phyloP scores from a whole-genome alignment of 2,329 filamentous ascomycete species.

The Aspergillus ibericus region DNA sequence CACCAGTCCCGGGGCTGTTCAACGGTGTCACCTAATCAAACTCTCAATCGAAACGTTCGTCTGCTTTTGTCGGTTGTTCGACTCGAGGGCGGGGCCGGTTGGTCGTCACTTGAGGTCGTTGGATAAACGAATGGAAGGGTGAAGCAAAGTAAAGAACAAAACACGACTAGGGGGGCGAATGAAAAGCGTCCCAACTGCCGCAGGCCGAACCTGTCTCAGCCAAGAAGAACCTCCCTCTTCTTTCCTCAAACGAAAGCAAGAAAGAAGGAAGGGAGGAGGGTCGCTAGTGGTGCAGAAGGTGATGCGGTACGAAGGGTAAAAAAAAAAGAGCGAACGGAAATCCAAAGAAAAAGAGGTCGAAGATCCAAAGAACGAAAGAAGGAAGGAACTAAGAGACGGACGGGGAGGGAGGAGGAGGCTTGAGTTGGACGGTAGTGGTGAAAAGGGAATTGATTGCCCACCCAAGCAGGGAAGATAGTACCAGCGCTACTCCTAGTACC shows the following conservation, averaged over 20 bases:
- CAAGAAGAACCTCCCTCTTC: slow-evolving; percentile 22
- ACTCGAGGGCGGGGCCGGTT: slow-evolving; percentile 9
- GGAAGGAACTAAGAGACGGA: slow-evolving; percentile 28
- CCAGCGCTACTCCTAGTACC: slow-evolving; percentile 17
- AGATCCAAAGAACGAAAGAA: slow-evolving; percentile 13
- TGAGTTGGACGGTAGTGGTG: slow-evolving; percentile 25
- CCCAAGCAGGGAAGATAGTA: slow-evolving; percentile 25
- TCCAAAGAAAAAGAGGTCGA: slow-evolving; percentile 21
- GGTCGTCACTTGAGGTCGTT: slow-evolving; percentile 6
- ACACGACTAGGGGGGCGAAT: background rate
- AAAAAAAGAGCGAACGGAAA: slow-evolving; percentile 21
- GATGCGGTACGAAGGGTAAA: slow-evolving; percentile 9
- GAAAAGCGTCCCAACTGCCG: slow-evolving; percentile 9
- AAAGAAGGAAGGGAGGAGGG: slow-evolving; percentile 27
- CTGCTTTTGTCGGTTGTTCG: background rate
- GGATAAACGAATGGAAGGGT: slow-evolving; percentile 25
- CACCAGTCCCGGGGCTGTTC: slow-evolving; percentile 21
- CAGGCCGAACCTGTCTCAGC: slow-evolving; percentile 16
- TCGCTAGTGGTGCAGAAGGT: slow-evolving; percentile 8
- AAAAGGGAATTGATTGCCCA: slow-evolving; percentile 30
- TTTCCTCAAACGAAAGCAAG: slow-evolving; percentile 30
- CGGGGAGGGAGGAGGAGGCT: slow-evolving; percentile 32
- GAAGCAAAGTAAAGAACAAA: slow-evolving; percentile 15
- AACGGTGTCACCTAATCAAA: slow-evolving; percentile 8
- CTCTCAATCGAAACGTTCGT: slow-evolving; percentile 6